These are phyloP conservation scores for Metschnikowia sp. DNA, from an alignment of 805 yeast species.

Conservation along the genomic window DNA sequence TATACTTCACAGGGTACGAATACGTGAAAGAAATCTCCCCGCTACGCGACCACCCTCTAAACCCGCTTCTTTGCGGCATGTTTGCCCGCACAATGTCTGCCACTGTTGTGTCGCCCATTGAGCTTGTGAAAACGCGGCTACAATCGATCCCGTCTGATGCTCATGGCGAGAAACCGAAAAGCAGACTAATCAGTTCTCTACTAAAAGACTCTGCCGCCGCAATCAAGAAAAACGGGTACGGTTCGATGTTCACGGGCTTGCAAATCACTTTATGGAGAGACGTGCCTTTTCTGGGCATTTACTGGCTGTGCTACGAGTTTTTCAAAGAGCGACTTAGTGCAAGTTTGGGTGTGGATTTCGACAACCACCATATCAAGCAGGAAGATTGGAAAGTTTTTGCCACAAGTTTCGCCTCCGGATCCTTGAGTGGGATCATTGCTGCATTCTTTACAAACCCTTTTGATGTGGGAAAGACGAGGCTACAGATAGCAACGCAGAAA, in stretches of 20 bases:
- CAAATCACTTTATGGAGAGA: constrained; percentile 93
- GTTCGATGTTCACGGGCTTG: constrained; percentile 76
- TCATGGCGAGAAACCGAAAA: constrained; percentile 18
- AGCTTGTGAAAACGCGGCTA: constrained; percentile 79
- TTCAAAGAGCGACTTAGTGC: constrained; percentile 29
- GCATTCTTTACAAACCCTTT: constrained; percentile 91
- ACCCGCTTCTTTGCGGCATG: constrained; percentile 84
- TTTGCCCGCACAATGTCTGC: constrained; percentile 82
- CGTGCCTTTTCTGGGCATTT: constrained; percentile 93
- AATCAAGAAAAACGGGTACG: constrained; percentile 53
- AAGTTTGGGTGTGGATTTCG: constrained; percentile 23
- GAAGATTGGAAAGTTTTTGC: constrained; percentile 47
- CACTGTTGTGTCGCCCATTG: constrained; percentile 81
- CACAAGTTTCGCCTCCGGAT: constrained; percentile 76
- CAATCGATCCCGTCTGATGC: constrained; percentile 72
- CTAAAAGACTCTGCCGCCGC: constrained; percentile 52
- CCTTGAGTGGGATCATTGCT: constrained; percentile 78
- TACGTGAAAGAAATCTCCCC: constrained; percentile 70
- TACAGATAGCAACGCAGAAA: constrained; percentile 56
- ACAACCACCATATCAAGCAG: constrained; percentile 8
- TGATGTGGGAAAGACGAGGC: constrained; percentile 93
- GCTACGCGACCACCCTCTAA: constrained; percentile 44
- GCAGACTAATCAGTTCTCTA: constrained; percentile 42
- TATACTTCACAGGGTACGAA: constrained; percentile 93
- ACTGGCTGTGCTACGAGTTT: constrained; percentile 83